Conservation (phyloP, 2,329 filamentous ascomycete species). For the Phymatotrichopsis omnivora region DNA sequence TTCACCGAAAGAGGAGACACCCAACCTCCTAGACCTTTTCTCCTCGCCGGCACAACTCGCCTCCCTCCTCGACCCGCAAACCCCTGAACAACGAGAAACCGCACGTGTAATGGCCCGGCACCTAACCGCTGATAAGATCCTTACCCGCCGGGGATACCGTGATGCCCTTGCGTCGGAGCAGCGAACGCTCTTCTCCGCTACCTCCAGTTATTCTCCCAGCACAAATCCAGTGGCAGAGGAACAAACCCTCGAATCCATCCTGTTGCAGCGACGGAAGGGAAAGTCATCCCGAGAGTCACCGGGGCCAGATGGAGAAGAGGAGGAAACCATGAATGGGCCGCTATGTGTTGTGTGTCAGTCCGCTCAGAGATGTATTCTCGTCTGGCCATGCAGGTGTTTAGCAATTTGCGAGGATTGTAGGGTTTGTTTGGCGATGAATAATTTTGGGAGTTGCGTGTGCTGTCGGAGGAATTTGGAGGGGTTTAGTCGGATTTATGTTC, state of each 20-base stretch:
- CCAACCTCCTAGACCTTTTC: constrained; percentile 48
- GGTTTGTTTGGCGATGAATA: constrained; percentile 89
- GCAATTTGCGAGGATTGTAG: constrained; percentile 92
- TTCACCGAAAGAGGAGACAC: no score
- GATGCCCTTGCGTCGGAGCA: constrained; percentile 13
- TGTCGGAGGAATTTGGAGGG: constrained; percentile 80
- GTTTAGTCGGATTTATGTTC: constrained; percentile 86
- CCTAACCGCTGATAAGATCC: constrained; percentile 56
- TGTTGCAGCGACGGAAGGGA: constrained; percentile 13
- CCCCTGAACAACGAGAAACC: constrained; percentile 66
- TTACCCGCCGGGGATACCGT: constrained; percentile 71
- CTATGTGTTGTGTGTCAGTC: constrained; percentile 91
- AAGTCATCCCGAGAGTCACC: not conserved
- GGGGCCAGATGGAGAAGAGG: constrained; percentile 18
- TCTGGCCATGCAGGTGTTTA: constrained; percentile 93
- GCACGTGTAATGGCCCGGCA: constrained; percentile 73
- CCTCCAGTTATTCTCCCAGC: not conserved
- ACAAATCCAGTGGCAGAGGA: constrained; percentile 44
- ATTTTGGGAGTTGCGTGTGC: constrained; percentile 93
- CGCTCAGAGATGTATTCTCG: constrained; percentile 73
- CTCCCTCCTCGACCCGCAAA: constrained; percentile 69
- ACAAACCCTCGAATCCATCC: constrained; percentile 39
- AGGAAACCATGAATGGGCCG: constrained; percentile 49
- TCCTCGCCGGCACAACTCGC: constrained; percentile 51
- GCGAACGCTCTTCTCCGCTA: constrained; percentile 5